Base-by-base conservation (phyloP, 495 filamentous ascomycete genomes). In the Aspergillus wentii region DNA sequence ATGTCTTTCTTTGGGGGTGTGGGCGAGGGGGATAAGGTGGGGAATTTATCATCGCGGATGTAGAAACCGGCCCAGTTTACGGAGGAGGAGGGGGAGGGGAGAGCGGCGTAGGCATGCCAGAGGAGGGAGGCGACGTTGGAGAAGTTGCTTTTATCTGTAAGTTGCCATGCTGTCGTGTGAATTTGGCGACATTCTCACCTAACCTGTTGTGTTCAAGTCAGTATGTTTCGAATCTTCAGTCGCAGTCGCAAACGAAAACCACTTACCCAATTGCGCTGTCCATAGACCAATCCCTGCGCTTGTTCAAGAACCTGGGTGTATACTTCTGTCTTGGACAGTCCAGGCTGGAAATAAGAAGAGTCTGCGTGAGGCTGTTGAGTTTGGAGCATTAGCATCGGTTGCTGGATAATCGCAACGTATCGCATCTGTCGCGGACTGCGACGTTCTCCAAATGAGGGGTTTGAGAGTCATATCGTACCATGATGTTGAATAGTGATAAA, bases 21-120 rank as follows among this genome's bases (percentile, higher is more conserved):
- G 40, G 56, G 48, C 30, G 55, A 61, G 17, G 54, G 56, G 1
- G 52, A 52, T 36, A 55, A 48, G 27, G 40, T 49, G 19, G 72
- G 57, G 32, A 71, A 69, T 28, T 59, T 63, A 18, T 76, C 79
- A 52, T 87, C 76, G 51, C 86, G 71, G 35, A 85, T 80, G 65
- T 95, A 95, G 77, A 95, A 95, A 20, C 88, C 89, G 38, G 84
- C 79, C 90, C 90, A 95, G 68, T 95, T 95, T 5, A 88, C 83
- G 23, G 76, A 62, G 20, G 65, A 74, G 32, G 79, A 84, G 13
- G 89, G 86, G 0, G 71, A 52, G n/a, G 85, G 80, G 34, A 95
- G 76, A 7, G 88, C 81, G 47, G 81, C 79, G 56, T 84, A 88
- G 26, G 80, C 82, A 64, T 95, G 86, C 82, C 85, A 92, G 49